phyloP scores from a whole-genome alignment of 148 eudicot genomes.

The Talinum fruticosum region DNA sequence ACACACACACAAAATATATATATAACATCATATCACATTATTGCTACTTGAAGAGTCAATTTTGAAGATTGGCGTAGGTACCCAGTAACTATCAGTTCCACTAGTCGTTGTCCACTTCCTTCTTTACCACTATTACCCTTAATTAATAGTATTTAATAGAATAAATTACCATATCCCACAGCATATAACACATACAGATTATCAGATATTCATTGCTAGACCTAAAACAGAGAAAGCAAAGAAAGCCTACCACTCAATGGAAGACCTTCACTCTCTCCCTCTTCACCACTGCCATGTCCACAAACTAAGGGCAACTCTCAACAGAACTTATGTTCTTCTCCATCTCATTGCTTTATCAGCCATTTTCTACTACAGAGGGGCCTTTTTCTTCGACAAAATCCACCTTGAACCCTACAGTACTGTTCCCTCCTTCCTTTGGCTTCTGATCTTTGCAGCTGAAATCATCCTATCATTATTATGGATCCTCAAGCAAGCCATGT shows the following conservation, averaged over 20 bases:
- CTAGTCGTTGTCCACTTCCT: no score
- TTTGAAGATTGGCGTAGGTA: no score
- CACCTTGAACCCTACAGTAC: background rate
- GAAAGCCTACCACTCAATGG: background rate
- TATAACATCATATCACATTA: no score
- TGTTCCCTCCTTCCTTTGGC: constrained; percentile 2
- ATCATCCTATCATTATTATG: constrained; percentile 29
- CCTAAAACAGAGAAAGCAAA: background rate
- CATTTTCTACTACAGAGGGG: constrained; percentile 23
- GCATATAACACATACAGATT: no score
- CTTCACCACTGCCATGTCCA: constrained; percentile 23
- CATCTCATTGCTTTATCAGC: constrained; percentile 9
- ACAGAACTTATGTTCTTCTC: constrained; percentile 17
- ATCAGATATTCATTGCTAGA: no score
- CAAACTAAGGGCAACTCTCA: constrained; percentile 12
- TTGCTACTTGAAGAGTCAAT: no score
- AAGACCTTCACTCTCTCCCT: background rate
- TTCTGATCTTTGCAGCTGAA: constrained; percentile 26
- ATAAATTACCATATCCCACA: no score
- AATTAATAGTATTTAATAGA: no score
- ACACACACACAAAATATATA: no score
- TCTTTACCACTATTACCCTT: no score
- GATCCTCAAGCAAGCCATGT: constrained; percentile 26
- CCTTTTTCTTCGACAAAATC: background rate
- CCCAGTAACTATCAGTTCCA: no score